Conservation (phyloP, 169 alveolate genomes). For the Cryptosporidium xiaoi region DNA sequence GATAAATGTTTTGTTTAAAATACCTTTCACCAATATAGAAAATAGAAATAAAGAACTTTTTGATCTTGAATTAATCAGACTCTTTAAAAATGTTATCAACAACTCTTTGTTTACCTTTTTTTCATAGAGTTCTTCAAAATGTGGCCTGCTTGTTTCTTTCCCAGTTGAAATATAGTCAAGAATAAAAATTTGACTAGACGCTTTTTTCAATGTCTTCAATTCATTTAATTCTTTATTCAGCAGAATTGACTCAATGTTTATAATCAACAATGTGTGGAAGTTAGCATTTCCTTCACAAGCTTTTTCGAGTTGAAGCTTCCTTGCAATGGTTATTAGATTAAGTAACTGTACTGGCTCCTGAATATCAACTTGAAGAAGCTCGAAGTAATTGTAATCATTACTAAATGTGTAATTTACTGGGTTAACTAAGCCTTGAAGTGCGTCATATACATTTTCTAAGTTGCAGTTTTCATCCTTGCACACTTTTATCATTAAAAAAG, state of each 20-base stretch:
- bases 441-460: slow-evolving; percentile 28
- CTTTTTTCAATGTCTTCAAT: background rate
- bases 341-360: slow-evolving; percentile 46
- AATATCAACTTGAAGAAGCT: slow-evolving; percentile 45
- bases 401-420: background rate
- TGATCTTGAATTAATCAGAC: background rate
- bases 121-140: background rate
- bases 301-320: slow-evolving; percentile 57
- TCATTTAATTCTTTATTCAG: slow-evolving; percentile 5
- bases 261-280: slow-evolving; percentile 29
- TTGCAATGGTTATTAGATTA: slow-evolving; percentile 49
- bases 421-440: slow-evolving; percentile 50
- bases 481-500: slow-evolving; percentile 15
- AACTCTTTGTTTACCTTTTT: background rate
- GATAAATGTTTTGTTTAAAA: slow-evolving; percentile 5
- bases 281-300: background rate
- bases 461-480: background rate
- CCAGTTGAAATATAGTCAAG: background rate
- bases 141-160: background rate
- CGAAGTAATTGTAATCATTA: background rate
- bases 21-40: slow-evolving; percentile 1
- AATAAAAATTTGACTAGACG: slow-evolving; percentile 14
- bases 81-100: background rate
- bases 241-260: slow-evolving; percentile 37
- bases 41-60: slow-evolving; percentile 3